These are phyloP conservation scores for Penicillium desertorum DNA, from an alignment of 495 filamentous ascomycete genomes.

Conservation along the genomic window DNA sequence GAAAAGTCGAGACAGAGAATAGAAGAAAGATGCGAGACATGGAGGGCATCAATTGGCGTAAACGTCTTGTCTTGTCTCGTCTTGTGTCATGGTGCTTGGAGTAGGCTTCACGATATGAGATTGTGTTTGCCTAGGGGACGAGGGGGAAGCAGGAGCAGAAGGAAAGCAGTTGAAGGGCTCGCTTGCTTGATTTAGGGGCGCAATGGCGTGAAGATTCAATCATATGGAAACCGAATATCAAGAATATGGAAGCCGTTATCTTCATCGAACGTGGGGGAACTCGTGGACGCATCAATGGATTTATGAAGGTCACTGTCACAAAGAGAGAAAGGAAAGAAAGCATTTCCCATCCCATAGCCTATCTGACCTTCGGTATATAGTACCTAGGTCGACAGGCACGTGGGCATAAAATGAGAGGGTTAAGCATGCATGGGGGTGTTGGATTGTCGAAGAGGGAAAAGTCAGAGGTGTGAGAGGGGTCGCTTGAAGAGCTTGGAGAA, in stretches of 20 bases:
- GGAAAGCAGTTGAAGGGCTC: neutral
- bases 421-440: neutral
- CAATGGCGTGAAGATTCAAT: slow-evolving; percentile 5
- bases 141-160: slow-evolving; percentile 7
- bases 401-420: neutral
- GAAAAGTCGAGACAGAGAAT: neutral
- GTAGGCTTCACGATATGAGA: slow-evolving; percentile 1
- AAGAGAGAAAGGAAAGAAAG: neutral
- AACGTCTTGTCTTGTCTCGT: slow-evolving; percentile 5
- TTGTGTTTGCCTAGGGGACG: slow-evolving; percentile 1
- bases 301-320: slow-evolving; percentile 8
- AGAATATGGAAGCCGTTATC: slow-evolving; percentile 17
- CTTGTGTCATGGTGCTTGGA: neutral
- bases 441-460: neutral
- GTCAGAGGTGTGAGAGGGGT: neutral
- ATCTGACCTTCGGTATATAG: neutral
- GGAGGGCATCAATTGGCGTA: slow-evolving; percentile 10
- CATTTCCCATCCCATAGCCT: neutral
- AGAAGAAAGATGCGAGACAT: slow-evolving; percentile 13
- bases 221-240: slow-evolving; percentile 7
- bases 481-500: slow-evolving; percentile 13
- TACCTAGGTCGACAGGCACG: neutral
- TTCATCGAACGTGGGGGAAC: slow-evolving; percentile 25
- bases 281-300: slow-evolving; percentile 20
- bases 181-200: slow-evolving; percentile 7